A percentile compares a stretch with the other conserved stretches of the same genome.
Evolutionary conservation across 805 yeast genomes (phyloP).

Genomic region (Nematodospora valgi): DNA sequence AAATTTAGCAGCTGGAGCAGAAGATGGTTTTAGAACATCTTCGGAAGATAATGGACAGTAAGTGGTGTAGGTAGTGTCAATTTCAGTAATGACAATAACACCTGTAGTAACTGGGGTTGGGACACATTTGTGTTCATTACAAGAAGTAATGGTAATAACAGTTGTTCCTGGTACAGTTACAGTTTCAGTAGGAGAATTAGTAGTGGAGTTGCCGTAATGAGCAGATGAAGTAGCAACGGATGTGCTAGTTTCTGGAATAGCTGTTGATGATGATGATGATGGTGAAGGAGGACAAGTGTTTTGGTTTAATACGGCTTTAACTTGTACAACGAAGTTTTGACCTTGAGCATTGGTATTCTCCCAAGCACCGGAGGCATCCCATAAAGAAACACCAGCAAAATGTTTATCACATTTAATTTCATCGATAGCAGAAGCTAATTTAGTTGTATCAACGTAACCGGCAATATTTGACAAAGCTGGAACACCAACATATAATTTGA

Average conservation of each 20-base stretch:
- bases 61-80: slow-evolving; percentile 21
- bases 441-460: slow-evolving; percentile 35
- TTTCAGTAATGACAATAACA: slow-evolving; percentile 20
- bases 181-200: slow-evolving; percentile 16
- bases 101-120: slow-evolving; percentile 33
- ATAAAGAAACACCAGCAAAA: slow-evolving; percentile 35
- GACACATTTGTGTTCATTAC: slow-evolving; percentile 30
- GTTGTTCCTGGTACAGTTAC: slow-evolving; percentile 22
- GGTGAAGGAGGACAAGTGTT: slow-evolving; percentile 8
- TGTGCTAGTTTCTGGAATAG: slow-evolving; percentile 1
- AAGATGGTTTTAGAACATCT: slow-evolving; percentile 2
- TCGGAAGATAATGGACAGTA: slow-evolving; percentile 18
- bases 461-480: slow-evolving; percentile 58
- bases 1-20: neutral
- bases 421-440: slow-evolving; percentile 15
- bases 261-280: slow-evolving; percentile 6
- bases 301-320: slow-evolving; percentile 15
- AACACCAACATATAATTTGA: slow-evolving; percentile 70
- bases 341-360: slow-evolving; percentile 11
- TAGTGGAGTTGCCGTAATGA: slow-evolving; percentile 7
- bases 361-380: slow-evolving; percentile 32
- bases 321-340: slow-evolving; percentile 14
- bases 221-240: slow-evolving; percentile 6
- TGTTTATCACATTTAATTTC: slow-evolving; percentile 14
- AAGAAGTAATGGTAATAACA: slow-evolving; percentile 33